phyloP scores from a whole-genome alignment of 192 early-diverging fungal genomes.

The Backusella liffmaniae region DNA sequence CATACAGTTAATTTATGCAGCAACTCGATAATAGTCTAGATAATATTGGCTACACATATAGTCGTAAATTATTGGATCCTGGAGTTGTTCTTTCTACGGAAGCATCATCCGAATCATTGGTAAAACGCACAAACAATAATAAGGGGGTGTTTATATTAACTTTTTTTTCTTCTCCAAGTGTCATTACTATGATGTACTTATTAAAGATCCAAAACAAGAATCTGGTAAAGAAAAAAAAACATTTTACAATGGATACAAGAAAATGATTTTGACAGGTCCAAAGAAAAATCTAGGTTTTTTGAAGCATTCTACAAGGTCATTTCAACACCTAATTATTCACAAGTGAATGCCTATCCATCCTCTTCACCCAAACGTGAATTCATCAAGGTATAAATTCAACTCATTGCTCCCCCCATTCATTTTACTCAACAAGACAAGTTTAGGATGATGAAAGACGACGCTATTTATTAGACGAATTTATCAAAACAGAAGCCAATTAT shows the following conservation, averaged over 20 bases:
- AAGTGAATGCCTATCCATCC: not conserved
- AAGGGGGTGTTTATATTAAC: not conserved
- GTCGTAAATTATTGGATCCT: not conserved
- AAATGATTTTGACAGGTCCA: not conserved
- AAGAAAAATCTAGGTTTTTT: constrained; percentile 11
- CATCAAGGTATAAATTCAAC: not conserved
- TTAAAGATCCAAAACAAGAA: constrained; percentile 5
- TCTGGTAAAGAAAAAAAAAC: not conserved
- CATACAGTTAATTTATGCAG: not conserved
- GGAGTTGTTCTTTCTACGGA: not conserved
- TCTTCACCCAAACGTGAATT: constrained; percentile 7
- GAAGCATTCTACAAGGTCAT: not conserved
- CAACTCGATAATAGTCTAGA: constrained; percentile 9
- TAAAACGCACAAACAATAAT: not conserved
- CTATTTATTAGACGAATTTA: constrained; percentile 55
- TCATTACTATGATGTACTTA: constrained; percentile 13
- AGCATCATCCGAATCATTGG: constrained; percentile 1
- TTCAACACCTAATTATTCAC: not conserved
- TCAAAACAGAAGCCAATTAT: constrained; percentile 59
- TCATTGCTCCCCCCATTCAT: no score
- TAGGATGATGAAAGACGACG: constrained; percentile 35
- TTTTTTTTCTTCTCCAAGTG: not conserved
- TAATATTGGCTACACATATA: constrained; percentile 13
- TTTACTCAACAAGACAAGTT: no score
- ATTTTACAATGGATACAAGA: not conserved